Base-by-base conservation (phyloP, 495 filamentous ascomycete species). In the Clavariopsis aquatica region DNA sequence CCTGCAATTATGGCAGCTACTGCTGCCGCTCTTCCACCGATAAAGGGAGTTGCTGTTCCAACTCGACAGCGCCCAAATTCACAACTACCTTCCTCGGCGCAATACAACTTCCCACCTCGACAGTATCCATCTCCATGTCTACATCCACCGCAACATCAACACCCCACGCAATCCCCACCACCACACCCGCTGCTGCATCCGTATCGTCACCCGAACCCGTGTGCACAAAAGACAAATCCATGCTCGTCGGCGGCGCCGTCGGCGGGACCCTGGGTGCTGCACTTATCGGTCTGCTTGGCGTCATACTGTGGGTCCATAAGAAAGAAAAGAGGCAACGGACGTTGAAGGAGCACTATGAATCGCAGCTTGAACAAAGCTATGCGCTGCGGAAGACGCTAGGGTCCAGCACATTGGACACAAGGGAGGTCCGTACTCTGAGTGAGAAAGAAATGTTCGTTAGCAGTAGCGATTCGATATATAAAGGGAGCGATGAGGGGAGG, bases 331-430 rank as follows among this genome's bases (percentile, higher is more conserved):
- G 31, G 2, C 57, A 61, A 26, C 47, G 57, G 10, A 60, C 41
- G 17, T 9, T 66, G 26, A 66, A 66, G 31, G 56, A 66, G 38
- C 64, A 66, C 34, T 66, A 66, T 23, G 64, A 66, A 31, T 34
- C 24, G 34, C 64, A 66, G 64, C 54, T 66, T 38, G 43, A 23
- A 17, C 6, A 52, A 27, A 52, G 2, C 1, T 57, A 23, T 22
- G 60, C 60, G 12, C 54, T 46, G 17, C 34, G 51, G 36, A 52
- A 41, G 38, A 64, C 60, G 1, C 2, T 57, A 1, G 13, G 12
- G 5, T 34, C 38, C n/a, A n/a, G 38, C 8, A n/a, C 38, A 43
- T 6, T n/a, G 13, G 38, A 43, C 13, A 43, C 38, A 17, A 6
- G 38, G 15, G 38, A 43, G 6, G 38, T 49, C 5, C 23, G 24